Evolutionary conservation across 495 filamentous ascomycete genomes (phyloP).

Genomic region (Penicillium argentinense): DNA sequence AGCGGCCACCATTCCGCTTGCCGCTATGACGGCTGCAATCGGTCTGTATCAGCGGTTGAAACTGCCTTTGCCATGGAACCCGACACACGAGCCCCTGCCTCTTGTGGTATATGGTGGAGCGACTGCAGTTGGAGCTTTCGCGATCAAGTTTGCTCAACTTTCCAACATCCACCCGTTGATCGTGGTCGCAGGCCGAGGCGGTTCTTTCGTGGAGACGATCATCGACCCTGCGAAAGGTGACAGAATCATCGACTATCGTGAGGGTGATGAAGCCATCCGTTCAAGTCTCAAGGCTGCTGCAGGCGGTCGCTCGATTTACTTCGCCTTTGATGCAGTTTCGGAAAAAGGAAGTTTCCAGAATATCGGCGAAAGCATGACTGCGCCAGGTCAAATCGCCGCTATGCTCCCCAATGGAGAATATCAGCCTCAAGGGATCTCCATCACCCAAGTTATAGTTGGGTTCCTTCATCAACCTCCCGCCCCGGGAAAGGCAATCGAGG

Average conservation of each 20-base stretch:
- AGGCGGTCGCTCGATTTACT: slow-evolving; percentile 18
- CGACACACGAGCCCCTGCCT: slow-evolving; percentile 45
- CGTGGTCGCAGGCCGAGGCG: slow-evolving; percentile 61
- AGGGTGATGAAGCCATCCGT: slow-evolving; percentile 24
- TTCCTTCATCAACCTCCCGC: slow-evolving; percentile 1
- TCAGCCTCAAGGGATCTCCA: slow-evolving; percentile 15
- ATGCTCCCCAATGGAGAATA: slow-evolving; percentile 42
- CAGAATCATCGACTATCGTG: slow-evolving; percentile 68
- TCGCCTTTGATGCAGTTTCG: slow-evolving; percentile 62
- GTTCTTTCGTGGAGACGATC: slow-evolving; percentile 54
- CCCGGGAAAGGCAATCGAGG: slow-evolving; percentile 7
- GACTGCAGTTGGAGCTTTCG: slow-evolving; percentile 66
- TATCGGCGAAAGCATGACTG: slow-evolving; percentile 17
- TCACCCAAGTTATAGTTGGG: neutral
- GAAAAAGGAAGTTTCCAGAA: slow-evolving; percentile 48
- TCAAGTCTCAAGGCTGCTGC: slow-evolving; percentile 23
- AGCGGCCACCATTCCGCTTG: slow-evolving; percentile 69
- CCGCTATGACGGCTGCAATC: slow-evolving; percentile 70
- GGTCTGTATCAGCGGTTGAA: slow-evolving; percentile 58
- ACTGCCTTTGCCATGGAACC: slow-evolving; percentile 65
- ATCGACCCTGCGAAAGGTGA: slow-evolving; percentile 68
- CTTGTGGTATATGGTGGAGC: slow-evolving; percentile 68
- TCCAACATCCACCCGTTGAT: slow-evolving; percentile 75
- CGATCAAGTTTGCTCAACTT: slow-evolving; percentile 62
- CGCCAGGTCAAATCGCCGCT: slow-evolving; percentile 46